Evolutionary conservation across 2,329 filamentous ascomycete species (phyloP).

Genomic region (Beauveria sp.): DNA sequence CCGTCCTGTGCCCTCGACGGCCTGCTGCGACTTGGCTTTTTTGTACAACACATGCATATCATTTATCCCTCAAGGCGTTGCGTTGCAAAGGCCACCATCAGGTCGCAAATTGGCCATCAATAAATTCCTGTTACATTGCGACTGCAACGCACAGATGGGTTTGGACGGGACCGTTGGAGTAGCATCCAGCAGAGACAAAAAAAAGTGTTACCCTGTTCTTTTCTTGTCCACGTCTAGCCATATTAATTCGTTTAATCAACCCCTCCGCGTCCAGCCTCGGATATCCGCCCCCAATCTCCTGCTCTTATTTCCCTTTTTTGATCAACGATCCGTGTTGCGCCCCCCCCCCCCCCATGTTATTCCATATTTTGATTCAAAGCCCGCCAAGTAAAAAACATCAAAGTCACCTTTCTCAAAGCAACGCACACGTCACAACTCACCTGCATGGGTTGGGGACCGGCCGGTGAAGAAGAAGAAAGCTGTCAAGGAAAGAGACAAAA

Average conservation of each 20-base stretch:
- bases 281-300: neutral
- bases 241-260: too few species aligned
- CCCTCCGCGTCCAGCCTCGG: neutral
- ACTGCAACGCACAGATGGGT: too few species aligned
- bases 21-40: neutral
- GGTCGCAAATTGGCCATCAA: too few species aligned
- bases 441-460: neutral
- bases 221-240: too few species aligned
- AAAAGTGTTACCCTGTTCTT: too few species aligned
- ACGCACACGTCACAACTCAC: slow-evolving; percentile 1
- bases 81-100: too few species aligned
- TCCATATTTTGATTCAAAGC: neutral
- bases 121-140: too few species aligned
- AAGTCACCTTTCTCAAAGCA: neutral
- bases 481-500: neutral
- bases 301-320: neutral
- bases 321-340: too few species aligned
- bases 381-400: neutral
- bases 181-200: too few species aligned
- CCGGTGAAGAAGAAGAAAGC: neutral
- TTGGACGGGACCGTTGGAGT: too few species aligned
- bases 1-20: neutral
- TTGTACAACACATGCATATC: slow-evolving; percentile 2
- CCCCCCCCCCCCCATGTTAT: too few species aligned
- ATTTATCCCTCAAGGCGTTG: too few species aligned